These are phyloP conservation scores for Musa acuminata DNA, from an alignment of 176 grass and related monocot species.

Conservation along the genomic window DNA sequence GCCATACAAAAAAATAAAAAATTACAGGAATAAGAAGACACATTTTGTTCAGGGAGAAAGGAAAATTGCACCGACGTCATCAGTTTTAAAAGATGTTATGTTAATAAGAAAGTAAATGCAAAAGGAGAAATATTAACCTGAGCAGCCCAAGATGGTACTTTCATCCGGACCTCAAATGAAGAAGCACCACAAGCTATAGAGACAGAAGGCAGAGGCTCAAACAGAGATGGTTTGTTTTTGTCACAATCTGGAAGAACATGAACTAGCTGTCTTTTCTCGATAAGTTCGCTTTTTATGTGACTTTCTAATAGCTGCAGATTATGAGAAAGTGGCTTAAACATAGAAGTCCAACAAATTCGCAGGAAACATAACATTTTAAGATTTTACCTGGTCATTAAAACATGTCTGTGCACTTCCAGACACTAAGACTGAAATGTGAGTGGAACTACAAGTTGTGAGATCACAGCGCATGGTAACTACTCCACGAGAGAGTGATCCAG, in stretches of 20 bases:
- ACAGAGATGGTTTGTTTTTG: conserved; percentile 19
- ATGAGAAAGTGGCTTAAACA: conserved; percentile 4
- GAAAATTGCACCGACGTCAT: neutral
- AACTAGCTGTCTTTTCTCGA: conserved; percentile 55
- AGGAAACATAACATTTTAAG: neutral
- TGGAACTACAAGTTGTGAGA: conserved; percentile 51
- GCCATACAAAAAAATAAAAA: too few relatives aligned
- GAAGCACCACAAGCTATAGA: conserved; percentile 52
- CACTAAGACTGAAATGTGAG: conserved; percentile 55
- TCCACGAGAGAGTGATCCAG: conserved; percentile 33
- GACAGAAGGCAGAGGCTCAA: conserved; percentile 39
- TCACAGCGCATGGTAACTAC: conserved; percentile 68
- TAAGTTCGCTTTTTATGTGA: conserved; percentile 61
- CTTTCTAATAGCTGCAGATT: conserved; percentile 43
- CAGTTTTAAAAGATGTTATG: neutral
- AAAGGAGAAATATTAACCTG: conserved; percentile 38
- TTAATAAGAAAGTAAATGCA: neutral
- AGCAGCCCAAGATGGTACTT: conserved; percentile 54
- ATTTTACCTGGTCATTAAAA: conserved; percentile 64
- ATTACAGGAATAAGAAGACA: too few relatives aligned
- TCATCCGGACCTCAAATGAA: conserved; percentile 57
- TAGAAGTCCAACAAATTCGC: neutral
- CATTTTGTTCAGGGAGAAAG: neutral
- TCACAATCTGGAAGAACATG: conserved; percentile 28
- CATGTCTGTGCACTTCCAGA: conserved; percentile 51